These are phyloP conservation scores for Sporothrix pallida DNA, from an alignment of 2,329 filamentous ascomycete genomes.

Conservation along the genomic window DNA sequence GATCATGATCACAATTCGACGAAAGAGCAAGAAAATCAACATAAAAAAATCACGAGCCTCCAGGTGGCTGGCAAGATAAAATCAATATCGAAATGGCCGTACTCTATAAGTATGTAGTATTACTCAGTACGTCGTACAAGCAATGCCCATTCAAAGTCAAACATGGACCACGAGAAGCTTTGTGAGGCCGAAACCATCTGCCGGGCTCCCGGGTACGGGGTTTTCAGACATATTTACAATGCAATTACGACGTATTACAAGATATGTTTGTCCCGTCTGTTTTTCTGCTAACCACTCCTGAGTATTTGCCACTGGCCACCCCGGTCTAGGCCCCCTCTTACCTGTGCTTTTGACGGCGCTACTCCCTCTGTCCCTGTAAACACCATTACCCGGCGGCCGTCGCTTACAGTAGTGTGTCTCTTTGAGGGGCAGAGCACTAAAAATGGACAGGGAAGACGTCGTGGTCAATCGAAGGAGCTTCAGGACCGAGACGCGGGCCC, in stretches of 20 bases:
- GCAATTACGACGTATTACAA: neutral
- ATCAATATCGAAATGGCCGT: neutral
- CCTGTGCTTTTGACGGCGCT: neutral
- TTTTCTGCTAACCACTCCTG: neutral
- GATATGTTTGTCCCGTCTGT: neutral
- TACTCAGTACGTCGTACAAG: too few species aligned
- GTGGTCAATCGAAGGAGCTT: neutral
- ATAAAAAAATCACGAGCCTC: neutral
- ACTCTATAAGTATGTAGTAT: neutral
- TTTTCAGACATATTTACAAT: neutral
- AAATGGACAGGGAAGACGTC: neutral
- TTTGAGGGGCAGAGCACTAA: neutral
- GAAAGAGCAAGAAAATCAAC: neutral
- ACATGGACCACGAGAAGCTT: too few species aligned
- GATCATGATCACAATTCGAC: neutral
- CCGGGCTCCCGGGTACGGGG: neutral
- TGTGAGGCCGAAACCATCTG: neutral
- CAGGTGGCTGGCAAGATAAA: neutral
- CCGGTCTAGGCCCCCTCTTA: neutral
- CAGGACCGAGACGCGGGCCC: neutral
- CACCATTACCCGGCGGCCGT: slow-evolving; percentile 10
- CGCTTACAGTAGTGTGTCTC: slow-evolving; percentile 21
- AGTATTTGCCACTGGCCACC: neutral
- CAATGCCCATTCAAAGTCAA: too few species aligned
- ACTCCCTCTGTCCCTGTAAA: slow-evolving; percentile 14